These are phyloP conservation scores for Curvularia verruculosa DNA, from an alignment of 2,329 filamentous ascomycete species.

Conservation along the genomic window DNA sequence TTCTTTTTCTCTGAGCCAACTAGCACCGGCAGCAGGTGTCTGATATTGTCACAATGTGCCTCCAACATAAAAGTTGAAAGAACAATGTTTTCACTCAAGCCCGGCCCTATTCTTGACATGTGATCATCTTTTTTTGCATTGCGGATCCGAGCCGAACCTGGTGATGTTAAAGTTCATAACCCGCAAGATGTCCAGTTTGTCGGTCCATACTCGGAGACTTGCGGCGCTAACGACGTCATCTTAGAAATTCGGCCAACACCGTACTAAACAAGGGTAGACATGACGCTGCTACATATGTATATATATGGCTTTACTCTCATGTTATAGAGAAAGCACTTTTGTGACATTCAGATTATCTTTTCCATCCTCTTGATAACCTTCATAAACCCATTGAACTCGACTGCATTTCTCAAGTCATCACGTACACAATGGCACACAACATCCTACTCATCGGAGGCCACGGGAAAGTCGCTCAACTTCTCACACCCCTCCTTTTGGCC, in stretches of 20 bases:
- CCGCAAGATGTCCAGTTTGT: not conserved
- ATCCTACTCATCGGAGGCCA: conserved; percentile 80
- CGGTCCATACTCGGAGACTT: conserved; percentile 12
- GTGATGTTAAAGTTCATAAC: not conserved
- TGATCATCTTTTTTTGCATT: not conserved
- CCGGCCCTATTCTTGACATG: no score
- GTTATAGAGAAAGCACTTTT: not conserved
- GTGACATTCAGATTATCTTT: no score
- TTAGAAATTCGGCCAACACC: conserved; percentile 11
- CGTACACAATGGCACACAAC: conserved; percentile 39
- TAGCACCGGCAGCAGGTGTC: not conserved
- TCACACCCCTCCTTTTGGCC: conserved; percentile 77
- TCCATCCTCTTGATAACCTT: not conserved
- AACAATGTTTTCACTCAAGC: not conserved
- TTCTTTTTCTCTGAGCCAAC: conserved; percentile 11
- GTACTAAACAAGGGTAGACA: not conserved
- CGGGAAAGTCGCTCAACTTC: conserved; percentile 75
- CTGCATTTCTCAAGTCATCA: not conserved
- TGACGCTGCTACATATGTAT: not conserved
- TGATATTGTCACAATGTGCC: not conserved
- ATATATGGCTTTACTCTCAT: not conserved
- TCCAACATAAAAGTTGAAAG: conserved; percentile 1
- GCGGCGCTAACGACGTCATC: conserved; percentile 19
- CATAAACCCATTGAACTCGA: not conserved
- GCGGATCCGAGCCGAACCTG: not conserved